phyloP scores from a whole-genome alignment of 2,329 filamentous ascomycete species.

The Saccharata proteae region DNA sequence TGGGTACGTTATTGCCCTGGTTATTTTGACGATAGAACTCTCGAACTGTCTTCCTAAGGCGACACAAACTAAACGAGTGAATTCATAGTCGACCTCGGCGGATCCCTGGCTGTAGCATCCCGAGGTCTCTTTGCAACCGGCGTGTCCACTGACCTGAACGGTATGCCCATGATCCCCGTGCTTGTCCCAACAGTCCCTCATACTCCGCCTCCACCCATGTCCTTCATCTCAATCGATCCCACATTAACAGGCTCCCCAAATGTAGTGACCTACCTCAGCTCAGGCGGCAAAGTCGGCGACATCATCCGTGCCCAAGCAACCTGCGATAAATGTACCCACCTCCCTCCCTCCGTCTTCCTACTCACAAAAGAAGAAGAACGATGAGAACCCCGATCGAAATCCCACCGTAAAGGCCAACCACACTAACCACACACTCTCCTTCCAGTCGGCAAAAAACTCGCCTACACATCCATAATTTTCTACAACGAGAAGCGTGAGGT shows the following conservation, averaged over 20 bases:
- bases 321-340: constrained; percentile 50
- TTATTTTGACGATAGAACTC: no score
- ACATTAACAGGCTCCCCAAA: constrained; percentile 1
- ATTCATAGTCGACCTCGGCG: constrained; percentile 54
- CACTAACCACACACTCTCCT: constrained; percentile 2
- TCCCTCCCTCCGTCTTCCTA: not conserved
- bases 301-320: constrained; percentile 47
- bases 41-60: not conserved
- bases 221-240: constrained; percentile 4
- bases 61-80: not conserved
- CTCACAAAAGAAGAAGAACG: not conserved
- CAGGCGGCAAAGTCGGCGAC: constrained; percentile 52
- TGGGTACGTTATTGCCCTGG: constrained; percentile 38
- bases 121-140: constrained; percentile 53
- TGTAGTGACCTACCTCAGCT: constrained; percentile 50
- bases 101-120: constrained; percentile 54
- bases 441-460: constrained; percentile 51
- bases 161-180: constrained; percentile 18
- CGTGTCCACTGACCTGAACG: constrained; percentile 54
- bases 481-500: constrained; percentile 46
- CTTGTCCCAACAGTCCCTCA: no score
- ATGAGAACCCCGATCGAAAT: not conserved
- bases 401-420: no score
- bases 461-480: constrained; percentile 52
- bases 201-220: no score